Evolutionary conservation across 192 early-diverging fungal genomes (phyloP), one percentile per base, ranked within the genome.

Genomic region (Spizellomyces punctatus): DNA sequence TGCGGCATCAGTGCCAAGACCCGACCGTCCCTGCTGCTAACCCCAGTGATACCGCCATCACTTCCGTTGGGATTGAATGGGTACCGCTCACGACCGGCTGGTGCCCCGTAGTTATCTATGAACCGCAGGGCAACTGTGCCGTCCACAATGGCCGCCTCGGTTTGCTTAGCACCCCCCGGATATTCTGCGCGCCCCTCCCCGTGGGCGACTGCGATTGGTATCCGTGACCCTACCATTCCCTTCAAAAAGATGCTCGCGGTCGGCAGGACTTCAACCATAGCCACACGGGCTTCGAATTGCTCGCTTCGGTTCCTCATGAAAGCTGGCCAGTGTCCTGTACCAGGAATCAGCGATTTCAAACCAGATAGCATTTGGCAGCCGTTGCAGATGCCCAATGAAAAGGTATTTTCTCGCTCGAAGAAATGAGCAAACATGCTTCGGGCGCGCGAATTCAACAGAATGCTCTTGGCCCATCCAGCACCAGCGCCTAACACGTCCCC

Each of bases 401-500:
- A 99, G 10, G 98, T 99, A 72, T 98, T 91, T 17, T 83, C 52
- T 17, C 96, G 89, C 22, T 76, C 69, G 76, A 99, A 96, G 81
- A 97, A 99, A 17, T 66, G 78, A 2, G 76, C 66, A 61, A 99
- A 92, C 83, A 95, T 90, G 21, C 75, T 55, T 44, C 93, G 86
- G 6, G 90, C 91, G 49, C 61, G 73, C 8, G 83, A 54, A 71
- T 96, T 89, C 55, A 95, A 80, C 52, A 98, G 78, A 57, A 96
- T 91, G 21, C 89, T 89, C 67, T 94, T 93, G 56, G 98, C 96
- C 98, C 98, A 99, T 42, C 98, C 98, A 10, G 91, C 84, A 57
- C 96, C 98, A n/a, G 98, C 98, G 7, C 98, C 98, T 17, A 99
- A 79, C 3, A 99, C 98, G 80, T 99, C 98, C 69, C 98, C 98